Conservation (phyloP, 306 rosid genomes). For the Quercus agrifolia region DNA sequence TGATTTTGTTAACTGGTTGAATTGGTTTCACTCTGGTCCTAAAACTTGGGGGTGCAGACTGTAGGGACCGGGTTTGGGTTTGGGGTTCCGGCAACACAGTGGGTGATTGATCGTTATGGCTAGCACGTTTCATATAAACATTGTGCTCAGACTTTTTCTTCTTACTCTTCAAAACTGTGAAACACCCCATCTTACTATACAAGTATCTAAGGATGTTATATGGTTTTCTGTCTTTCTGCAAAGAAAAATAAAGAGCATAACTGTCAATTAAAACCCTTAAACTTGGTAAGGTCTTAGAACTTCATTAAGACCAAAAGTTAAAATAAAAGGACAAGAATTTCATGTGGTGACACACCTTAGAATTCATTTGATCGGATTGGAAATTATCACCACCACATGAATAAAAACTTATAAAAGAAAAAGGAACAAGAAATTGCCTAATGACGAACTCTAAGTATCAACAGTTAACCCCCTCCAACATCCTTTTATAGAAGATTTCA, state of each 20-base stretch:
- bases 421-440: background rate
- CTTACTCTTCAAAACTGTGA: constrained; percentile 80
- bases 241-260: constrained; percentile 11
- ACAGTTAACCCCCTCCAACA: background rate
- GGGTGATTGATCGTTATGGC: constrained; percentile 55
- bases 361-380: background rate
- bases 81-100: constrained; percentile 76
- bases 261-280: constrained; percentile 21
- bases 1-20: constrained; percentile 48
- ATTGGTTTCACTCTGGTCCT: constrained; percentile 83
- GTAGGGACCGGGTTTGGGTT: constrained; percentile 62
- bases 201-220: constrained; percentile 20
- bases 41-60: constrained; percentile 98
- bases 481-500: background rate
- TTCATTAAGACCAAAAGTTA: background rate
- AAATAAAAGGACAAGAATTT: background rate
- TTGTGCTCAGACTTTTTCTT: constrained; percentile 72
- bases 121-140: constrained; percentile 35
- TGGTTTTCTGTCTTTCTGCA: constrained; percentile 40
- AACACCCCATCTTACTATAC: constrained; percentile 73
- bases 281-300: background rate
- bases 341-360: background rate
- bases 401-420: background rate
- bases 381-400: background rate
- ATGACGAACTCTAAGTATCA: background rate